Conservation (phyloP, 768 basidiomycete species). For the Lyophyllum decastes region DNA sequence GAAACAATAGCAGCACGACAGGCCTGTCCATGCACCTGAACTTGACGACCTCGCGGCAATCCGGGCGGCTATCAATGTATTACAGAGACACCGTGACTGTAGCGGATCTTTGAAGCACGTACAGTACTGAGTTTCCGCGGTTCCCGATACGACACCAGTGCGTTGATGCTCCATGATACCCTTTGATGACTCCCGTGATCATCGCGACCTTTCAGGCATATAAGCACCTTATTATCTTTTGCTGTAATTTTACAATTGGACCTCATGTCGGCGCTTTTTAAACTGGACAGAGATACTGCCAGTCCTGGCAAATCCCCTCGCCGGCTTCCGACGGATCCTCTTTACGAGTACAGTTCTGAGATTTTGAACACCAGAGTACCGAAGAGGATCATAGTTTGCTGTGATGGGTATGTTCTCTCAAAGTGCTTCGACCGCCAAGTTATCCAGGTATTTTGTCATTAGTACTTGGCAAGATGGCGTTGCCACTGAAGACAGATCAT, state of each 20-base stretch:
- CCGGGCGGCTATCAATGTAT: not conserved
- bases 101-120: not conserved
- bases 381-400: conserved; percentile 73
- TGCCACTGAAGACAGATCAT: conserved; percentile 39
- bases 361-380: conserved; percentile 23
- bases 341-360: conserved; percentile 16
- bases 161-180: not conserved
- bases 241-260: not conserved
- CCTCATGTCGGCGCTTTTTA: conserved; percentile 8
- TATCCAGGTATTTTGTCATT: not conserved
- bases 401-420: conserved; percentile 60
- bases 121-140: no score
- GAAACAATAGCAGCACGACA: no score
- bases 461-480: conserved; percentile 79
- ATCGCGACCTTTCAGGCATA: conserved; percentile 1
- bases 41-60: no score
- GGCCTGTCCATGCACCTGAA: no score
- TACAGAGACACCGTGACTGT: no score
- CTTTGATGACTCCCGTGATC: conserved; percentile 7
- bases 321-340: conserved; percentile 33
- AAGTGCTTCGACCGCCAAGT: not conserved
- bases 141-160: no score
- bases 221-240: not conserved
- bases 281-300: conserved; percentile 1
- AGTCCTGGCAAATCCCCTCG: conserved; percentile 23